These are phyloP conservation scores for Colletotrichum navitas DNA, from an alignment of 2,329 filamentous ascomycete species.

Conservation along the genomic window DNA sequence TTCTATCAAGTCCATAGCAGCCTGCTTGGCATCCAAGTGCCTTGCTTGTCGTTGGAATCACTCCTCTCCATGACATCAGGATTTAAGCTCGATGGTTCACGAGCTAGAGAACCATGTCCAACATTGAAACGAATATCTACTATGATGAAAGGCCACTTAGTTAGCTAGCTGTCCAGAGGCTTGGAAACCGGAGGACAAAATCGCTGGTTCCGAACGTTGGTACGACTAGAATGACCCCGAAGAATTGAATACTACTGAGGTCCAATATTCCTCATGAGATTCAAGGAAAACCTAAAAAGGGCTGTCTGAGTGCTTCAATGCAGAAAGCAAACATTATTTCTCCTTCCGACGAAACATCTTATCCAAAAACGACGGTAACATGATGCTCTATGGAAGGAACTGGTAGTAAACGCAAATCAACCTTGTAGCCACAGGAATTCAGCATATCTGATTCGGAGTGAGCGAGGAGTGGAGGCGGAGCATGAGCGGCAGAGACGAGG, in stretches of 20 bases:
- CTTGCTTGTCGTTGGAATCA: not conserved
- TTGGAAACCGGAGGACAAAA: not conserved
- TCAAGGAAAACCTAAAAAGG: not conserved
- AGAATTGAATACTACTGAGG: not conserved
- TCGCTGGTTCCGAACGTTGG: not conserved
- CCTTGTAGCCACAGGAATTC: too few relatives aligned
- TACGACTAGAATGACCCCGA: not conserved
- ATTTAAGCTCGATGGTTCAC: not conserved
- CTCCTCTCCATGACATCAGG: constrained; percentile 8
- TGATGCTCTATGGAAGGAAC: not conserved
- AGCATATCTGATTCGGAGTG: too few relatives aligned
- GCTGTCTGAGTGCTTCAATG: not conserved
- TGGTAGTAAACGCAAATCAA: too few relatives aligned
- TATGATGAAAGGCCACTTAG: not conserved
- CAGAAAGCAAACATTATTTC: not conserved
- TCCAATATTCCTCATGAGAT: not conserved
- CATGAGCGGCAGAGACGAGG: too few relatives aligned
- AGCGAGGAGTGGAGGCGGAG: too few relatives aligned
- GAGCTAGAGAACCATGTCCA: not conserved
- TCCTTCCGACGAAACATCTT: fast-evolving
- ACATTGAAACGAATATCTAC: not conserved
- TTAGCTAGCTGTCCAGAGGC: not conserved
- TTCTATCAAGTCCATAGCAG: not conserved
- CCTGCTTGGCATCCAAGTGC: not conserved
- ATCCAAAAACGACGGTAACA: not conserved